Evolutionary conservation across 345 rosid genomes (phyloP).

Genomic region (Microthlaspi erraticum): DNA sequence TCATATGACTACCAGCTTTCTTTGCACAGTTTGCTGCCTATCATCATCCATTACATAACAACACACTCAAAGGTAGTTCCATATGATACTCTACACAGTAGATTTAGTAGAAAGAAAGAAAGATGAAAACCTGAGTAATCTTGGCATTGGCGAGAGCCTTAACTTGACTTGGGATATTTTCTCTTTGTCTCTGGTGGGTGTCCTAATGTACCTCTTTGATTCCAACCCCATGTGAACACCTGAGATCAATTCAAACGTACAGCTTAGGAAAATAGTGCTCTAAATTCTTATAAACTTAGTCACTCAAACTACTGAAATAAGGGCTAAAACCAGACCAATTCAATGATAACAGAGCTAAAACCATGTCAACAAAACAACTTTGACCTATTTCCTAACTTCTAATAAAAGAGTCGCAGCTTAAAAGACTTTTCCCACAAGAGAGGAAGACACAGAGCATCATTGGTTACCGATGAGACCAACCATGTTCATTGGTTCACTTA

Average conservation of each 20-base stretch:
- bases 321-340: slow-evolving; percentile 18
- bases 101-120: slow-evolving; percentile 4
- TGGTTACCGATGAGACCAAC: background rate
- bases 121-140: slow-evolving; percentile 85
- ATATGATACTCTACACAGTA: background rate
- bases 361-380: slow-evolving; percentile 9
- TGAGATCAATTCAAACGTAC: slow-evolving; percentile 35
- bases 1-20: slow-evolving; percentile 83
- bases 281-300: too few species aligned
- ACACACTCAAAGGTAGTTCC: slow-evolving; percentile 5
- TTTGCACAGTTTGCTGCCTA: slow-evolving; percentile 86
- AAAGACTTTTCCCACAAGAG: slow-evolving; percentile 12
- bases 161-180: slow-evolving; percentile 83
- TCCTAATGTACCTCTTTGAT: slow-evolving; percentile 98
- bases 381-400: too few species aligned
- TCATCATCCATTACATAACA: slow-evolving; percentile 31
- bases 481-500: background rate
- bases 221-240: slow-evolving; percentile 99
- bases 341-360: too few species aligned
- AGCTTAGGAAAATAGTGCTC: too few species aligned
- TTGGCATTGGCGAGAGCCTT: slow-evolving; percentile 71
- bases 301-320: slow-evolving; percentile 19
- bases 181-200: slow-evolving; percentile 86
- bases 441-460: slow-evolving; percentile 22
- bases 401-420: slow-evolving; percentile 17